Evolutionary conservation across 495 filamentous ascomycete genomes (phyloP).

Genomic region (Darksidea phi): DNA sequence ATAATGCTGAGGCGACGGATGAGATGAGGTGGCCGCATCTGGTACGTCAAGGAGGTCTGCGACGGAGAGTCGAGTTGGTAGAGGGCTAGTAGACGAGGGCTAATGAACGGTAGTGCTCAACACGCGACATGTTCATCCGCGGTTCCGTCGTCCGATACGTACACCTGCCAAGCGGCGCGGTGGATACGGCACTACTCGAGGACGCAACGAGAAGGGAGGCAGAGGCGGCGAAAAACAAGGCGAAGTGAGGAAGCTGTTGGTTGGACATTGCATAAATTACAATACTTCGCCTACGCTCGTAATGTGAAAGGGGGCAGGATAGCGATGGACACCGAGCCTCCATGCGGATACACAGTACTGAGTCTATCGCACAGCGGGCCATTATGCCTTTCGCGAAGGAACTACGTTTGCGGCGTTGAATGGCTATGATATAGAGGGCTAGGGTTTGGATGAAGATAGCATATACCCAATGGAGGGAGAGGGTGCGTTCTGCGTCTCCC

Average conservation of each 20-base stretch:
- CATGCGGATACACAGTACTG: no score
- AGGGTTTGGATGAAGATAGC: no score
- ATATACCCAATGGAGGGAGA: no score
- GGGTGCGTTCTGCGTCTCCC: no score
- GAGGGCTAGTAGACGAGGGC: constrained; percentile 5
- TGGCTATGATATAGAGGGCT: no score
- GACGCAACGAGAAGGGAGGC: constrained; percentile 85
- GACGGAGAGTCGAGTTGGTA: not conserved
- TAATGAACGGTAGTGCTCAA: constrained; percentile 59
- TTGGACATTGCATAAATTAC: no score
- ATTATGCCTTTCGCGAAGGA: no score
- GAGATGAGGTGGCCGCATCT: constrained; percentile 91
- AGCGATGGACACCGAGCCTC: no score
- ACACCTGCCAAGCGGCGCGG: constrained; percentile 79
- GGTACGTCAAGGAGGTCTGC: constrained; percentile 47
- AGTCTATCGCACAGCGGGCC: no score
- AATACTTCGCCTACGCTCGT: no score
- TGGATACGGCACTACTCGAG: constrained; percentile 88
- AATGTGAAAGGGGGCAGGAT: no score
- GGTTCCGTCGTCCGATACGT: constrained; percentile 96
- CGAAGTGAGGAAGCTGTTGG: constrained; percentile 18
- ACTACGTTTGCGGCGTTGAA: no score
- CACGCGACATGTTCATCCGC: constrained; percentile 97
- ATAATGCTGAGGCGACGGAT: constrained; percentile 87
- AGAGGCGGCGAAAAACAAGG: constrained; percentile 26